phyloP scores from a whole-genome alignment of 73 alveolate genomes.

The Stentor coeruleus region DNA sequence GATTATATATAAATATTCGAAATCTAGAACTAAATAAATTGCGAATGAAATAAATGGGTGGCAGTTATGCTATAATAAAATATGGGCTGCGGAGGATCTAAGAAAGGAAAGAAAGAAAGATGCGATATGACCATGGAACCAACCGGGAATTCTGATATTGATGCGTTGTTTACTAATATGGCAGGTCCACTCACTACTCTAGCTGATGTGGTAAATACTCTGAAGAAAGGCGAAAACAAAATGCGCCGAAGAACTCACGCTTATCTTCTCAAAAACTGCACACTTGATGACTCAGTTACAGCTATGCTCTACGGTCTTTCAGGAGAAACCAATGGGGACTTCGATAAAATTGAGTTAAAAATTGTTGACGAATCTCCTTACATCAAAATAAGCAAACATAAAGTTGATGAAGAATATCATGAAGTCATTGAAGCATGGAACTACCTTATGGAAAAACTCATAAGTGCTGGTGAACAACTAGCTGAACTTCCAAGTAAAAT shows the following conservation, averaged over 20 bases:
- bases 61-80: too few species aligned
- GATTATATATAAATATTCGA: too few species aligned
- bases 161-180: background rate
- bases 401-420: background rate
- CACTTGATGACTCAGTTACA: background rate
- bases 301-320: background rate
- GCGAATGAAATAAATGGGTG: too few species aligned
- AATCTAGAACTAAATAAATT: too few species aligned
- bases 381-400: background rate
- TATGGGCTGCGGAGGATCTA: background rate
- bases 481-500: conserved; percentile 9
- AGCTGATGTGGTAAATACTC: background rate
- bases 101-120: background rate
- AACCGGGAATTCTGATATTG: background rate
- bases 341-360: background rate
- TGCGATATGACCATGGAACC: background rate
- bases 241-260: background rate
- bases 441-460: background rate
- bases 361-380: background rate
- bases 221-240: background rate
- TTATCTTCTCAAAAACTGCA: background rate
- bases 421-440: background rate
- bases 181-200: background rate
- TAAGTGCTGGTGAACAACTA: background rate
- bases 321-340: conserved; percentile 13